Conservation (phyloP, 352 stramenopile genomes). For the Pythium rishiriense region DNA sequence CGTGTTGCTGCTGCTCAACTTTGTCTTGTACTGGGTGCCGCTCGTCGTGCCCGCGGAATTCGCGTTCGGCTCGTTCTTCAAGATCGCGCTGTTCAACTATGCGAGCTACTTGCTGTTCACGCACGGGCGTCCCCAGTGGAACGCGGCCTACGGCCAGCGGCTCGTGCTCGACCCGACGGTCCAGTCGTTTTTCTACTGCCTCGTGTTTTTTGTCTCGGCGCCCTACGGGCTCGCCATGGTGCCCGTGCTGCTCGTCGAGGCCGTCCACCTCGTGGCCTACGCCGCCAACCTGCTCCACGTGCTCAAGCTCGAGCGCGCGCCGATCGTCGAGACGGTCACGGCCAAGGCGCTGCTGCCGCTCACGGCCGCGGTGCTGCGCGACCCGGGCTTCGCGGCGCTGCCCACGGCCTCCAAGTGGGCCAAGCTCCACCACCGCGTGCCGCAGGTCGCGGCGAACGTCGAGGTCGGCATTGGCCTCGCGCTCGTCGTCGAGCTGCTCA, state of each 20-base stretch:
- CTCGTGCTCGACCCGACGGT: conserved; percentile 80
- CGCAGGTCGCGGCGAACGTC: conserved; percentile 72
- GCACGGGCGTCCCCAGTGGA: conserved; percentile 70
- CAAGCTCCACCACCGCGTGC: conserved; percentile 79
- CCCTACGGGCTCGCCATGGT: conserved; percentile 79
- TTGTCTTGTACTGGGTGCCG: conserved; percentile 75
- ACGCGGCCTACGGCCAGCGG: conserved; percentile 76
- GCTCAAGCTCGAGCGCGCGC: conserved; percentile 41
- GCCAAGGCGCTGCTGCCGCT: conserved; percentile 58
- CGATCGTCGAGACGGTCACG: conserved; percentile 46
- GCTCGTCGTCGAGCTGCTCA: conserved; percentile 83
- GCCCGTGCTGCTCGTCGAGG: conserved; percentile 77
- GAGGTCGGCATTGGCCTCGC: conserved; percentile 83
- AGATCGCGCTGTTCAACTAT: conserved; percentile 80
- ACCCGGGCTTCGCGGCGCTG: conserved; percentile 57
- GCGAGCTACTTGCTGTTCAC: conserved; percentile 79
- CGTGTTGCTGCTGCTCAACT: conserved; percentile 59
- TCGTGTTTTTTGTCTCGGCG: conserved; percentile 83
- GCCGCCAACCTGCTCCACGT: conserved; percentile 56
- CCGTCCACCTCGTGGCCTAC: conserved; percentile 77
- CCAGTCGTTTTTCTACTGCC: conserved; percentile 83
- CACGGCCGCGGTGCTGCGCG: conserved; percentile 57
- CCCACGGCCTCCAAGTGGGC: conserved; percentile 71
- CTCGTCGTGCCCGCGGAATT: conserved; percentile 39
- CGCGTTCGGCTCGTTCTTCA: conserved; percentile 79